A percentile compares a stretch with the other conserved stretches of the same genome.
These are phyloP conservation scores for Cyberlindnera bimundalis DNA, from an alignment of 805 yeast species.

Conservation along the genomic window DNA sequence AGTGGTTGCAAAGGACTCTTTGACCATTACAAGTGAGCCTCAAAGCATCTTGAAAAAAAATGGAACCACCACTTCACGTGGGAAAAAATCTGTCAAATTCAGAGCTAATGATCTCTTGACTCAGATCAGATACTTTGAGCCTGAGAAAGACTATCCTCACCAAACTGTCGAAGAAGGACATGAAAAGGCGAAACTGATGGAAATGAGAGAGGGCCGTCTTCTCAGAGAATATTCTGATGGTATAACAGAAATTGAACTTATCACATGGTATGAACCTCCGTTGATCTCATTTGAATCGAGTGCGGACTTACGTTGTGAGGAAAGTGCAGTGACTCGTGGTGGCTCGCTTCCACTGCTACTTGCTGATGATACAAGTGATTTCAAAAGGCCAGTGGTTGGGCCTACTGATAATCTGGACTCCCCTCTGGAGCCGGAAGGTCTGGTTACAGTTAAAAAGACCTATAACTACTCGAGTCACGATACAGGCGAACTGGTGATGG, in stretches of 20 bases:
- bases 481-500: no score
- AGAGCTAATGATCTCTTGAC: not conserved
- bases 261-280: constrained; percentile 3
- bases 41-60: constrained; percentile 1
- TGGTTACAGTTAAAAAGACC: constrained; percentile 4
- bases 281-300: constrained; percentile 1
- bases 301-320: not conserved
- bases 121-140: constrained; percentile 1
- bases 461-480: not conserved
- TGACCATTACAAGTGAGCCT: not conserved
- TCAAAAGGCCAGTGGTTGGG: not conserved
- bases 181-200: constrained; percentile 1
- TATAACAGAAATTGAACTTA: not conserved
- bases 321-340: constrained; percentile 2
- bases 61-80: not conserved
- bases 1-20: not conserved
- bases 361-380: constrained; percentile 5
- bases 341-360: constrained; percentile 3
- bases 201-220: constrained; percentile 2
- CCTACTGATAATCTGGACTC: constrained; percentile 1
- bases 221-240: not conserved
- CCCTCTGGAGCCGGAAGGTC: constrained; percentile 13
- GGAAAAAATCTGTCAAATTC: constrained; percentile 7
- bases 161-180: constrained; percentile 3
- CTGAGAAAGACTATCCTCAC: not conserved